Conservation (phyloP, 129 eudicot genomes). For the Flaveria linearis region DNA sequence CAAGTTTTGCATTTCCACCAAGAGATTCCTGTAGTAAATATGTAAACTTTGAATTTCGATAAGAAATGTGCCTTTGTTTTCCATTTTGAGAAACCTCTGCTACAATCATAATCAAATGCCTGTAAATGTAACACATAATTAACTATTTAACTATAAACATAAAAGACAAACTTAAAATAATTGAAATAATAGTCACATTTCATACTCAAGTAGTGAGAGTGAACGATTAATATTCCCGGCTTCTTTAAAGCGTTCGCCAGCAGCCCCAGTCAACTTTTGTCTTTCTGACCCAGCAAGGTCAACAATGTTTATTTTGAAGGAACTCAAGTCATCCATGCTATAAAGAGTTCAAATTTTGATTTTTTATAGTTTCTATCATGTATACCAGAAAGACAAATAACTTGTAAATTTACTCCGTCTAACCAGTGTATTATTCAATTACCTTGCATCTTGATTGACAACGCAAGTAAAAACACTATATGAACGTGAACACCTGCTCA, state of each 20-base stretch:
- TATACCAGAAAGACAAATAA: not conserved
- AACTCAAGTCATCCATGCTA: conserved; percentile 62
- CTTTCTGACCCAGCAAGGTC: conserved; percentile 99
- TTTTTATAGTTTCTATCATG: too few species aligned
- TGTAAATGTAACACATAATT: conserved; percentile 31
- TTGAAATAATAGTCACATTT: not conserved
- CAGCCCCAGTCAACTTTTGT: conserved; percentile 94
- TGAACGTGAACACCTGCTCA: too few species aligned
- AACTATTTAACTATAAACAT: not conserved
- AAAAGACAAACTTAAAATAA: not conserved
- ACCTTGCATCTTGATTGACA: too few species aligned
- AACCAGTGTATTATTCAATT: too few species aligned
- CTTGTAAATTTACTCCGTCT: too few species aligned
- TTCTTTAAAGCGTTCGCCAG: conserved; percentile 93
- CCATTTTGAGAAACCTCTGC: conserved; percentile 96
- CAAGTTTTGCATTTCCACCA: conserved; percentile 92
- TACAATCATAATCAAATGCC: conserved; percentile 81
- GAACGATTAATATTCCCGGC: conserved; percentile 98
- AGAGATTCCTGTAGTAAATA: conserved; percentile 90
- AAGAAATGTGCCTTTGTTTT: conserved; percentile 92
- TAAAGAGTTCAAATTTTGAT: too few species aligned
- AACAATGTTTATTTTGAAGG: conserved; percentile 80
- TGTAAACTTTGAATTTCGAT: conserved; percentile 85
- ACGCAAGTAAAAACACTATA: too few species aligned
- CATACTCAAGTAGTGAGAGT: conserved; percentile 90